phyloP scores from a whole-genome alignment of 495 filamentous ascomycete genomes.

The Rhizodiscina lignyota region DNA sequence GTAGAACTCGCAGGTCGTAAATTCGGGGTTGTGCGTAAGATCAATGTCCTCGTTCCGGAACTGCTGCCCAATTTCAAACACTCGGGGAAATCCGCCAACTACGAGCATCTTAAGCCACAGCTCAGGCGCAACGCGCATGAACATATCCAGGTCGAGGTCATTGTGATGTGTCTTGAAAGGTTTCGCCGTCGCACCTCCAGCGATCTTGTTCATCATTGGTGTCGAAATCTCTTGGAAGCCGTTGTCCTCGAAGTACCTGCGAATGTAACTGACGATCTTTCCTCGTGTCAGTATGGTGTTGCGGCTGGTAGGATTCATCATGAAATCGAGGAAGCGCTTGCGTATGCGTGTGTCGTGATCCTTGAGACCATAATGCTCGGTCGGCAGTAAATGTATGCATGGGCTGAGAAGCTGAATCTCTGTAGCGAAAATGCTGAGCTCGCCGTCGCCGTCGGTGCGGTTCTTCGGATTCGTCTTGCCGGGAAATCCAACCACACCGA shows the following conservation, averaged over 20 bases:
- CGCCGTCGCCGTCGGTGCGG: constrained; percentile 55
- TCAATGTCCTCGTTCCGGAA: constrained; percentile 96
- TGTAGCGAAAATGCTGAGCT: constrained; percentile 84
- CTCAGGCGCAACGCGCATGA: constrained; percentile 88
- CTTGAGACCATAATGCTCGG: constrained; percentile 84
- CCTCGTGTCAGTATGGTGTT: constrained; percentile 67
- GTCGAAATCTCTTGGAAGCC: constrained; percentile 95
- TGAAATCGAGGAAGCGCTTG: constrained; percentile 84
- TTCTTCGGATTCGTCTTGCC: constrained; percentile 84
- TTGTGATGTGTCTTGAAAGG: constrained; percentile 93
- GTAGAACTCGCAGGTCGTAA: constrained; percentile 96
- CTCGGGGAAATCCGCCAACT: constrained; percentile 78
- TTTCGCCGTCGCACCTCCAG: constrained; percentile 89
- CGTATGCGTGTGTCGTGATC: constrained; percentile 86
- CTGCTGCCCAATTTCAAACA: constrained; percentile 82
- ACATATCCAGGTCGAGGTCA: constrained; percentile 81
- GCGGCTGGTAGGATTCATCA: constrained; percentile 78
- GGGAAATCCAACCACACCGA: constrained; percentile 76
- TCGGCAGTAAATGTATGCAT: constrained; percentile 84
- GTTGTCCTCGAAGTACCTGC: constrained; percentile 66
- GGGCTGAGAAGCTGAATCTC: constrained; percentile 75
- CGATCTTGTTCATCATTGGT: constrained; percentile 92
- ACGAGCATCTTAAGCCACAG: constrained; percentile 93
- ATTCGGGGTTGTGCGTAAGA: constrained; percentile 96
- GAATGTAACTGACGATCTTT: constrained; percentile 73